These are phyloP conservation scores for Eutrema salsugineum DNA, from an alignment of 441 rosid genomes.

Conservation along the genomic window DNA sequence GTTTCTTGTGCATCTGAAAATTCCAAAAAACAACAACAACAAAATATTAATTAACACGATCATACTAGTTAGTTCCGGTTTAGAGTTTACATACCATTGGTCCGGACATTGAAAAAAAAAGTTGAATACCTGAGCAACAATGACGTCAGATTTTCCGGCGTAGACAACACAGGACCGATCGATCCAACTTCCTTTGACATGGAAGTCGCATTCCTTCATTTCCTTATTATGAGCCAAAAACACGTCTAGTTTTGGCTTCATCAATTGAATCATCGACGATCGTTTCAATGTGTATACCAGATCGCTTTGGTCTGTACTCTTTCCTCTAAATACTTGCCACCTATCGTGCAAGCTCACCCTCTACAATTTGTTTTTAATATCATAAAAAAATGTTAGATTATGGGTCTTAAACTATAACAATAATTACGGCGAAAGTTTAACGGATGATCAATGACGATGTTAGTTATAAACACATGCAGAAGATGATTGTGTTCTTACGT, in stretches of 20 bases:
- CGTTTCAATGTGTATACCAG: constrained; percentile 39
- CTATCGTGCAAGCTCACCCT: constrained; percentile 40
- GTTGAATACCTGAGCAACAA: constrained; percentile 45
- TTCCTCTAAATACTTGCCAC: constrained; percentile 55
- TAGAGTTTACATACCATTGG: background rate
- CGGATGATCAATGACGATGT: no score
- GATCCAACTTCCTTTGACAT: constrained; percentile 47
- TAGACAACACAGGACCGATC: constrained; percentile 41
- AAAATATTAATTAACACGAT: background rate
- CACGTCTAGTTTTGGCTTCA: constrained; percentile 41
- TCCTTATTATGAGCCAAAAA: constrained; percentile 42
- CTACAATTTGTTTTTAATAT: constrained; percentile 17
- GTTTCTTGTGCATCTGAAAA: constrained; percentile 50
- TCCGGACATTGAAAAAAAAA: background rate
- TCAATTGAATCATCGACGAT: constrained; percentile 41
- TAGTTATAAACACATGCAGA: no score
- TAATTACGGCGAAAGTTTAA: no score
- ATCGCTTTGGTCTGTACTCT: constrained; percentile 39
- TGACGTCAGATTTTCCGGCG: constrained; percentile 42
- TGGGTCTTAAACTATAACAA: background rate
- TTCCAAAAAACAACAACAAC: background rate
- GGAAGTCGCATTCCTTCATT: constrained; percentile 42
- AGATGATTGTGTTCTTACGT: constrained; percentile 3
- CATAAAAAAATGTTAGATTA: background rate
- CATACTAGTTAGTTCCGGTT: background rate